phyloP scores from a whole-genome alignment of 495 filamentous ascomycete genomes.

The Penicillium nucicola region DNA sequence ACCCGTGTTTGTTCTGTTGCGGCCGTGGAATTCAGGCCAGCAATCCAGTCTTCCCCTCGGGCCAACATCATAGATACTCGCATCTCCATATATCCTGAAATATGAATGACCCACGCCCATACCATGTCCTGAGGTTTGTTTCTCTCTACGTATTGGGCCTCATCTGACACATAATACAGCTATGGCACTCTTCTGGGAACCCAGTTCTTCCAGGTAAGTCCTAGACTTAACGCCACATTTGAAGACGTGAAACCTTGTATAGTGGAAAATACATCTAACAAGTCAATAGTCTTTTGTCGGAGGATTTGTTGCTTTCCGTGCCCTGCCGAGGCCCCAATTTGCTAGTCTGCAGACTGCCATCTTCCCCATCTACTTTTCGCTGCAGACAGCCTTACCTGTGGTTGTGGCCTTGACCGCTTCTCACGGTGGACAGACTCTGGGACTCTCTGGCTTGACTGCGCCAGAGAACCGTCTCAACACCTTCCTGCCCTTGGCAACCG shows the following conservation, averaged over 20 bases:
- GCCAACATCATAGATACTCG: neutral
- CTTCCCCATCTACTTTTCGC: conserved; percentile 81
- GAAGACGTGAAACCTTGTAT: neutral
- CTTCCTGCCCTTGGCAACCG: conserved; percentile 61
- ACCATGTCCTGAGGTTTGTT: conserved; percentile 71
- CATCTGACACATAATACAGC: conserved; percentile 33
- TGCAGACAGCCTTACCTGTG: conserved; percentile 72
- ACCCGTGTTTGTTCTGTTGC: conserved; percentile 11
- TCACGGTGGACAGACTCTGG: conserved; percentile 33
- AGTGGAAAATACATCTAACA: neutral
- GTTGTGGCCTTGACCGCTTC: conserved; percentile 80
- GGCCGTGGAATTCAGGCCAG: conserved; percentile 2
- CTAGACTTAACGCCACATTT: neutral
- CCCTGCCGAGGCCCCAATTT: conserved; percentile 78
- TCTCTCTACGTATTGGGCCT: neutral
- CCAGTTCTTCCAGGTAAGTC: conserved; percentile 69
- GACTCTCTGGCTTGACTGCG: conserved; percentile 55
- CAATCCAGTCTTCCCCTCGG: neutral
- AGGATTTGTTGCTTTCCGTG: conserved; percentile 68
- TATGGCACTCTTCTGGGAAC: conserved; percentile 79
- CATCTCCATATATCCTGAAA: conserved; percentile 3
- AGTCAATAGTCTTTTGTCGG: conserved; percentile 67
- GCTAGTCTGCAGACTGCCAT: conserved; percentile 69
- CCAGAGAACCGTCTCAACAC: conserved; percentile 54
- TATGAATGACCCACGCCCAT: conserved; percentile 60